Evolutionary conservation across 2,329 filamentous ascomycete genomes (phyloP).

Genomic region (Fusarium tanahbumbuense): DNA sequence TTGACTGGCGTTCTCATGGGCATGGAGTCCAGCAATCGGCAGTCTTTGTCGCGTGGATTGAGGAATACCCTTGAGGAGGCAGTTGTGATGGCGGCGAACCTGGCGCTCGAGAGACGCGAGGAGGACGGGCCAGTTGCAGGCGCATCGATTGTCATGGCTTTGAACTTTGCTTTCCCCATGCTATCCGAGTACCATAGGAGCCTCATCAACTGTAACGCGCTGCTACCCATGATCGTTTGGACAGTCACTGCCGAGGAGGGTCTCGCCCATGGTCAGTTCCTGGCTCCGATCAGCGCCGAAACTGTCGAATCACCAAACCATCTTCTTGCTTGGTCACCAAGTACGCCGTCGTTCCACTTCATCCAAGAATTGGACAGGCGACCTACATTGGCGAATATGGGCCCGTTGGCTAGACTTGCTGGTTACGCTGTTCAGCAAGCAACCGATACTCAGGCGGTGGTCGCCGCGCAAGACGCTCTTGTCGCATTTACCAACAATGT

Average conservation of each 20-base stretch:
- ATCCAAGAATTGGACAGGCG: conserved; percentile 69
- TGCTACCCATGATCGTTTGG: conserved; percentile 77
- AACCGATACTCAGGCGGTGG: conserved; percentile 56
- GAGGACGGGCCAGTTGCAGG: conserved; percentile 57
- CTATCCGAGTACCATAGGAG: conserved; percentile 70
- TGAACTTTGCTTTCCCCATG: conserved; percentile 81
- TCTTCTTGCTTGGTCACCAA: conserved; percentile 71
- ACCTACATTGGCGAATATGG: conserved; percentile 74
- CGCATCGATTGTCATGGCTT: conserved; percentile 72
- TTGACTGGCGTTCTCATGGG: conserved; percentile 83
- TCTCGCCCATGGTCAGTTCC: conserved; percentile 79
- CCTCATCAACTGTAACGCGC: conserved; percentile 72
- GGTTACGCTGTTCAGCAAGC: conserved; percentile 72
- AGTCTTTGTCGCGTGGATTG: conserved; percentile 72
- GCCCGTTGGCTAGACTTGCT: conserved; percentile 73
- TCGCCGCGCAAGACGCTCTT: conserved; percentile 70
- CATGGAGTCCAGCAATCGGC: conserved; percentile 72
- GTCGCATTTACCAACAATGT: conserved; percentile 74
- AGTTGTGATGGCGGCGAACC: conserved; percentile 78
- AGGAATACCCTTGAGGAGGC: conserved; percentile 77
- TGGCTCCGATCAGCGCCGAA: conserved; percentile 76
- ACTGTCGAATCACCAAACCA: conserved; percentile 60
- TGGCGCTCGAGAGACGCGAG: conserved; percentile 69
- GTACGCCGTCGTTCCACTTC: conserved; percentile 69
- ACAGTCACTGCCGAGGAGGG: conserved; percentile 78